These are phyloP conservation scores for Ogataea hybrid DNA, from an alignment of 1,139 yeast genomes.

Conservation along the genomic window DNA sequence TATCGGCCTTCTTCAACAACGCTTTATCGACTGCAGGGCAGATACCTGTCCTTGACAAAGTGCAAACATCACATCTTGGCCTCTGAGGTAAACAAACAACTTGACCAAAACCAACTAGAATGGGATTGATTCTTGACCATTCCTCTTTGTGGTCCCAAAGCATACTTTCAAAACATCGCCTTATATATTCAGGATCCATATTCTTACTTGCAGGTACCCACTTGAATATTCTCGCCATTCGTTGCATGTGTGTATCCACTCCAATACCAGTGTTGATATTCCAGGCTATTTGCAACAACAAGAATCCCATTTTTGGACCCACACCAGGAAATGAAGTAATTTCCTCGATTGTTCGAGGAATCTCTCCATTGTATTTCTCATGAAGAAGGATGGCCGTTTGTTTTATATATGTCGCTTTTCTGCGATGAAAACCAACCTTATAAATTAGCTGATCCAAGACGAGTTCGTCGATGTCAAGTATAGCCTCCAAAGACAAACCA, in stretches of 20 bases:
- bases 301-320: constrained; percentile 93
- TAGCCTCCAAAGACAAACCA: constrained; percentile 40
- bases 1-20: too few species aligned
- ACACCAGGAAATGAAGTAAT: constrained; percentile 80
- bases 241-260: constrained; percentile 88
- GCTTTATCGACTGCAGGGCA: too few species aligned
- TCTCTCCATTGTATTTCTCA: constrained; percentile 57
- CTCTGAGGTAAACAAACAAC: too few species aligned
- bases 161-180: constrained; percentile 64
- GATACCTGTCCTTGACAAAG: too few species aligned
- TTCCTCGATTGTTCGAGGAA: constrained; percentile 67
- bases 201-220: constrained; percentile 60
- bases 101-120: too few species aligned
- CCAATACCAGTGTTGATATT: constrained; percentile 75
- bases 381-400: constrained; percentile 54
- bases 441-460: constrained; percentile 64
- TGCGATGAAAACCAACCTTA: constrained; percentile 83
- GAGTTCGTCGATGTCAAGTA: constrained; percentile 50
- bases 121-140: too few species aligned
- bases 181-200: constrained; percentile 71
- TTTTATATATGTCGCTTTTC: constrained; percentile 73
- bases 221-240: constrained; percentile 77
- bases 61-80: too few species aligned
- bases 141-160: too few species aligned
- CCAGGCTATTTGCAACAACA: constrained; percentile 84